Base-by-base conservation (phyloP, 192 early-diverging fungal genomes). In the Paraglomus occultum region DNA sequence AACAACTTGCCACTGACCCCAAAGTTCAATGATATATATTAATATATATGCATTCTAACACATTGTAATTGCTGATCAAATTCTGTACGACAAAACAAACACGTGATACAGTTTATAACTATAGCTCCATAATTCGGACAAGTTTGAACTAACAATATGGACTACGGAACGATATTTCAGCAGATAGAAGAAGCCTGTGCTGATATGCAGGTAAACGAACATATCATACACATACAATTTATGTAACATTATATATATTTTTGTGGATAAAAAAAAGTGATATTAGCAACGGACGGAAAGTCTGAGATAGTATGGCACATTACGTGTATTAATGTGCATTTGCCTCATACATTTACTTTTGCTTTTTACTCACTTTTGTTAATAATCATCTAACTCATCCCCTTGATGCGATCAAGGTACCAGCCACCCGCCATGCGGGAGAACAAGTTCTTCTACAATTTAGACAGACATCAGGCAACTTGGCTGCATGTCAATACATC, bases 401-500 rank as follows among this genome's bases (percentile, higher is more conserved):
- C 50, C 17, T 55, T 47, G 12, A 59, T 11, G 8, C 40, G 31
- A 31, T 42, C 18, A 54, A 86, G 84, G 76, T 82, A 15, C 80
- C 82, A n/a, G 65, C 84, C 4, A 84, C 80, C 40, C 76, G 84
- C 62, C 64, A 67, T 23, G 77, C 78, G 11, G 84, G 82, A 8
- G 84, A 86, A 48, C 71, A 81, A 57, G 75, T 84, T 23, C 51
- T 86, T 47, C 75, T 73, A 31, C 67, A 76, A 10, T 86, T 84
- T 64, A 80, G 80, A 61, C 82, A 82, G 54, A 77, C 77, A 23
- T 79, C 83, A 22, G 78, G 86, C 47, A 79, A 83, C 42, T 71
- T 90, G 18, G 77, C 81, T n/a, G 76, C 78, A 23, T 87, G 83
- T 75, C 81, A 84, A 64, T 85, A 88, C 66, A 82, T 88, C 48